These are phyloP conservation scores for Trichoderma asperelloides DNA, from an alignment of 495 filamentous ascomycete genomes.

Conservation along the genomic window DNA sequence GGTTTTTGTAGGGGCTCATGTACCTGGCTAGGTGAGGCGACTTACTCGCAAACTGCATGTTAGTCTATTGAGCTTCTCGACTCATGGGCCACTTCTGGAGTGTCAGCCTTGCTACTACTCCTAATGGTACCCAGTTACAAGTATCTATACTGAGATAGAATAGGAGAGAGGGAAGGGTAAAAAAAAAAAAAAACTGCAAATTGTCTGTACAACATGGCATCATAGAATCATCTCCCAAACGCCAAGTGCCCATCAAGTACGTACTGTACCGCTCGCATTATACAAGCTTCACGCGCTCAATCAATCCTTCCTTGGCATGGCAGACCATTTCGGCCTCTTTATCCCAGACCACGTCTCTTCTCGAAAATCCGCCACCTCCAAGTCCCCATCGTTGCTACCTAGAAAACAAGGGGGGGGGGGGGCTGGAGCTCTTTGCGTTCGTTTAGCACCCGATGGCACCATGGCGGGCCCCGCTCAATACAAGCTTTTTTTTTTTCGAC, in stretches of 20 bases:
- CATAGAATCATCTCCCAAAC: too few species aligned
- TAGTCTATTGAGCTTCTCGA: neutral
- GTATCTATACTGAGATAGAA: too few species aligned
- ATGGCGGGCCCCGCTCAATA: neutral
- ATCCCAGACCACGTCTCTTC: too few species aligned
- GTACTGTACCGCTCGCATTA: too few species aligned
- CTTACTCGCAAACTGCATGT: neutral
- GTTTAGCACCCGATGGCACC: conserved; percentile 7
- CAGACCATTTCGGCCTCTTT: too few species aligned
- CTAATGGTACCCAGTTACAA: neutral
- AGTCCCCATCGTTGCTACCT: neutral
- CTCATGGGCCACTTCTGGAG: neutral
- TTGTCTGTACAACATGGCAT: too few species aligned
- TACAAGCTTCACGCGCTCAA: neutral
- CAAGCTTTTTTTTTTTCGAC: neutral
- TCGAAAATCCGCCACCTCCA: too few species aligned
- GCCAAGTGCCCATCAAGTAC: too few species aligned
- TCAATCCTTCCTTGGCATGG: neutral
- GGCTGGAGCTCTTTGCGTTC: conserved; percentile 2
- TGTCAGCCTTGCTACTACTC: neutral
- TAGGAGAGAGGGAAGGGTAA: too few species aligned
- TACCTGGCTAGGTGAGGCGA: neutral
- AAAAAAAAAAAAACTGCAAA: too few species aligned
- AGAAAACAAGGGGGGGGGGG: neutral
- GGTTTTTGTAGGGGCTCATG: too few species aligned